These are phyloP conservation scores for Jatropha podagrica DNA, from an alignment of 441 rosid species.

Conservation along the genomic window DNA sequence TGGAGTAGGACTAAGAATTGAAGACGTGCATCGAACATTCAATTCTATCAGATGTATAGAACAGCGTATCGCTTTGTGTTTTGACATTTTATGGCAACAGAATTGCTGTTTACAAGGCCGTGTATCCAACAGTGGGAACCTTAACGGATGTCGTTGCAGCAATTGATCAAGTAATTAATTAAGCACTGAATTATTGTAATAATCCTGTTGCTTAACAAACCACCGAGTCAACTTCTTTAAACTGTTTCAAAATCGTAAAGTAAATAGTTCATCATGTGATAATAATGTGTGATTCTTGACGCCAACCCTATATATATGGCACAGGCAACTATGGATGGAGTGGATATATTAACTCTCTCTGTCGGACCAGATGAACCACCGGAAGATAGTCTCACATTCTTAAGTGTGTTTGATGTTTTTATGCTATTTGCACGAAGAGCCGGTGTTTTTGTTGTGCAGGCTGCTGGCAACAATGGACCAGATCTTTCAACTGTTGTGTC, in stretches of 20 bases:
- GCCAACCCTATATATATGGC: neutral
- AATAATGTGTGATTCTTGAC: neutral
- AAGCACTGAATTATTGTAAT: too few species aligned
- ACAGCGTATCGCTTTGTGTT: neutral
- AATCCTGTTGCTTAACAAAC: too few species aligned
- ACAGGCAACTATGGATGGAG: conserved; percentile 93
- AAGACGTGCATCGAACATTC: neutral
- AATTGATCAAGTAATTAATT: conserved; percentile 69
- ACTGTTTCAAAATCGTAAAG: too few species aligned
- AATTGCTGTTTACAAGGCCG: conserved; percentile 87
- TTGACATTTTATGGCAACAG: conserved; percentile 33
- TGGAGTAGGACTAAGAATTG: neutral
- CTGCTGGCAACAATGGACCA: conserved; percentile 95
- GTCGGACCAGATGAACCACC: conserved; percentile 93
- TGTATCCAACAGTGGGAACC: conserved; percentile 89
- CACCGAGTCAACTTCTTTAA: neutral
- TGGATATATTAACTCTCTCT: conserved; percentile 78
- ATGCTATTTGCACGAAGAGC: conserved; percentile 72
- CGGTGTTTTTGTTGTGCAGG: conserved; percentile 92
- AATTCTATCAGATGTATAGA: too few species aligned
- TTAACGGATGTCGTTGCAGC: conserved; percentile 96
- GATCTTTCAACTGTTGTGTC: conserved; percentile 76
- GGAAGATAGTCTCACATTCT: conserved; percentile 73
- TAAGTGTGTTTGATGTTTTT: conserved; percentile 81
- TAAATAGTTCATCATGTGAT: too few species aligned